Evolutionary conservation across 1,284 basidiomycete genomes (phyloP).

Genomic region (Cryptococcus amylolentus): DNA sequence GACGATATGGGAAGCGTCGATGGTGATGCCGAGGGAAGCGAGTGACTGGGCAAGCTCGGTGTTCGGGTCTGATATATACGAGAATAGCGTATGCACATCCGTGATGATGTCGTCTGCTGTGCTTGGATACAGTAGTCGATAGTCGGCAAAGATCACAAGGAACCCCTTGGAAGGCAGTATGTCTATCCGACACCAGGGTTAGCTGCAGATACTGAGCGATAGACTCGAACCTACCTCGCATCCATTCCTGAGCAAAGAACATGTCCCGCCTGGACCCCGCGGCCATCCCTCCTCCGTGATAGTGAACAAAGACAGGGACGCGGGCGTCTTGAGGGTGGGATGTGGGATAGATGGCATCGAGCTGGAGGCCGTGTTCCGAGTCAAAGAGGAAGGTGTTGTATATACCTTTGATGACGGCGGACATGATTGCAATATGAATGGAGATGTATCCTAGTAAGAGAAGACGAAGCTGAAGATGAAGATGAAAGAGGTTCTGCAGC

Average conservation of each 20-base stretch:
- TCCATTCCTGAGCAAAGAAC: not conserved
- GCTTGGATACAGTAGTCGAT: slow-evolving; percentile 9
- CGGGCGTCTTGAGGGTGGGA: no score
- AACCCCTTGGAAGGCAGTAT: not conserved
- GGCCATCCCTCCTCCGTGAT: no score
- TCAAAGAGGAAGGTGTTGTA: slow-evolving; percentile 5
- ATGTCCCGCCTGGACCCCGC: no score
- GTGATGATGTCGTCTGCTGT: slow-evolving; percentile 8
- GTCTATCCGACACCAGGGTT: not conserved
- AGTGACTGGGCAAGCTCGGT: not conserved
- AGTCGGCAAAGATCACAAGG: slow-evolving; percentile 11
- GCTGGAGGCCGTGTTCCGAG: slow-evolving; percentile 1
- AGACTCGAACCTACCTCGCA: not conserved
- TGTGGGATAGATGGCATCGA: slow-evolving; percentile 5
- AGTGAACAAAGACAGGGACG: not conserved
- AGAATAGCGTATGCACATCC: slow-evolving; percentile 10
- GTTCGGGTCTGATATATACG: slow-evolving; percentile 3
- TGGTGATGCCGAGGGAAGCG: not conserved
- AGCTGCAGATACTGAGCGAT: not conserved
- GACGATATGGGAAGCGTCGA: slow-evolving; percentile 2
- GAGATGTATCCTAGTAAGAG: no score
- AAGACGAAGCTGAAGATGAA: no score
- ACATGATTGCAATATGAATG: no score
- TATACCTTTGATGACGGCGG: no score
- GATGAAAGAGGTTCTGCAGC: no score